Evolutionary conservation across 148 eudicot species (phyloP).

Genomic region (Rhododendron henanense): DNA sequence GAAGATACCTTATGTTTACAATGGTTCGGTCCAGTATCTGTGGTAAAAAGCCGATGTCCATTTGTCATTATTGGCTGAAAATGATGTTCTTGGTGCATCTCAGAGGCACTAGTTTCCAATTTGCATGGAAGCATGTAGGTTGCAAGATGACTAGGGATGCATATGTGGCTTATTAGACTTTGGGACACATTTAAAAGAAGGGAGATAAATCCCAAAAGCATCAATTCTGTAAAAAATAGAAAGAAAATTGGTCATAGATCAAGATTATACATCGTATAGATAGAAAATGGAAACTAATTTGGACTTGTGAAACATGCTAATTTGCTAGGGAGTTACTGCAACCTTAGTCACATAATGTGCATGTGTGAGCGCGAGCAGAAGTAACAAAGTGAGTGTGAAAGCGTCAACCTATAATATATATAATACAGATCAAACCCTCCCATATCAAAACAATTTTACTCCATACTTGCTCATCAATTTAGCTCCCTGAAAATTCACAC

Average conservation of each 20-base stretch:
- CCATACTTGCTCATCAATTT: constrained; percentile 88
- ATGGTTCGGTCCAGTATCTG: constrained; percentile 15
- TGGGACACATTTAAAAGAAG: constrained; percentile 73
- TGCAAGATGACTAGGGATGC: constrained; percentile 60
- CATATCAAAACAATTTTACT: constrained; percentile 25
- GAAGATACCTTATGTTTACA: constrained; percentile 38
- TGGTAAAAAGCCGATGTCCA: constrained; percentile 52
- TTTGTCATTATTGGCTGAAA: constrained; percentile 18
- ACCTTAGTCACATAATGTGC: neutral
- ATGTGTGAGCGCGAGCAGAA: neutral
- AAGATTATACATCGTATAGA: neutral
- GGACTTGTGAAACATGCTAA: neutral
- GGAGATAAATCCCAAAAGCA: constrained; percentile 95
- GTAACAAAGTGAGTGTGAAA: neutral
- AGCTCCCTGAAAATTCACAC: constrained; percentile 54
- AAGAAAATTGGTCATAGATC: neutral
- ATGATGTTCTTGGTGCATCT: constrained; percentile 2
- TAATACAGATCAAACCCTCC: no score
- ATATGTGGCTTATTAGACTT: constrained; percentile 52
- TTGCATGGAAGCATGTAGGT: constrained; percentile 75
- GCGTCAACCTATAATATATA: neutral
- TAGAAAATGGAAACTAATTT: neutral
- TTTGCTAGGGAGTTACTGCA: neutral
- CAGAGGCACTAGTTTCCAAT: constrained; percentile 14
- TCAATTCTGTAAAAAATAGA: constrained; percentile 53